Evolutionary conservation across 179 eudicot genomes (phyloP).

Genomic region (Silene coronaria): DNA sequence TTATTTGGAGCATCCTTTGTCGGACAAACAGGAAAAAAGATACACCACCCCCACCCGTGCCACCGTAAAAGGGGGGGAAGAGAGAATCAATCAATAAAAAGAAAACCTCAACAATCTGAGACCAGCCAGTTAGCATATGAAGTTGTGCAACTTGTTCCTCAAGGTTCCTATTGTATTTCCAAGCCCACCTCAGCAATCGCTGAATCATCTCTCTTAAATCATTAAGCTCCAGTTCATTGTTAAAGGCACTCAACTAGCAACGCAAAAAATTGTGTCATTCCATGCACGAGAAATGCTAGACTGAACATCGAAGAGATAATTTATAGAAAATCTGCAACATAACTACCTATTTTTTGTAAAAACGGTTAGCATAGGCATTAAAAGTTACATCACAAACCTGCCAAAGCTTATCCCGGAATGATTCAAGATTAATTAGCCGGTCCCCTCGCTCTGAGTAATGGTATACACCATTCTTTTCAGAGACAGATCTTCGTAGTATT

Average conservation of each 20-base stretch:
- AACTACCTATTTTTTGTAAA: neutral
- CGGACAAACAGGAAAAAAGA: neutral
- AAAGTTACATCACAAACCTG: conserved; percentile 47
- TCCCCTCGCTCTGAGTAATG: conserved; percentile 95
- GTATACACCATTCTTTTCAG: conserved; percentile 74
- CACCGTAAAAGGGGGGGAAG: neutral
- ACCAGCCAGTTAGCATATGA: conserved; percentile 98
- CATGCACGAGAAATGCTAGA: conserved; percentile 8
- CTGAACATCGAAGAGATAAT: neutral
- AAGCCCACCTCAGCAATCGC: conserved; percentile 87
- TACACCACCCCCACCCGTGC: neutral
- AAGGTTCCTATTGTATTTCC: conserved; percentile 91
- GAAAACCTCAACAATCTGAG: conserved; percentile 81
- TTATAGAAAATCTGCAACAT: neutral
- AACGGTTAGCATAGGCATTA: neutral
- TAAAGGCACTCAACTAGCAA: conserved; percentile 57
- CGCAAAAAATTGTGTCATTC: conserved; percentile 38
- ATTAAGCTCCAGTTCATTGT: conserved; percentile 71
- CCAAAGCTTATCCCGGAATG: conserved; percentile 86
- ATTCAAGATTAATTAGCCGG: conserved; percentile 74
- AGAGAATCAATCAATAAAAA: neutral
- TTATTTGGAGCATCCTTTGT: neutral
- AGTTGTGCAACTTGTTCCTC: conserved; percentile 99
- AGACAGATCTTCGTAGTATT: conserved; percentile 55
- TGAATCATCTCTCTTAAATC: conserved; percentile 70